phyloP scores from a whole-genome alignment of 306 rosid species.

The Argentina anserina region DNA sequence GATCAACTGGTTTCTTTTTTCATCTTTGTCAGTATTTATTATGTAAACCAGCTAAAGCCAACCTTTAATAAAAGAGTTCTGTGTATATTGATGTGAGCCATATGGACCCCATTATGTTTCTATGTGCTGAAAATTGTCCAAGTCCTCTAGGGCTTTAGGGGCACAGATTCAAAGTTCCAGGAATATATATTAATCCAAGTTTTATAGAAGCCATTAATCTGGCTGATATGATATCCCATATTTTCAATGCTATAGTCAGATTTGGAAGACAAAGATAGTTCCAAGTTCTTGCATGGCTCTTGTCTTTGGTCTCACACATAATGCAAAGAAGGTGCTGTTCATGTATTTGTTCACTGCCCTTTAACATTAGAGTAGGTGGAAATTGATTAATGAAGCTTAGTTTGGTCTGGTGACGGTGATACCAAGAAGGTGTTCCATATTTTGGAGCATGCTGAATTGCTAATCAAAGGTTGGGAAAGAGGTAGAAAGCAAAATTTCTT shows the following conservation, averaged over 20 bases:
- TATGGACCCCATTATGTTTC: neutral
- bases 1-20: neutral
- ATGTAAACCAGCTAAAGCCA: neutral
- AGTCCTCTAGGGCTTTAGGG: neutral
- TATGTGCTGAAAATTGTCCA: neutral
- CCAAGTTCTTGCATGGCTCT: neutral
- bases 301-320: neutral
- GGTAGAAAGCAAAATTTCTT: neutral
- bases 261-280: neutral
- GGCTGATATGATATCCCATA: neutral
- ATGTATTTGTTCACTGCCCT: neutral
- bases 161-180: neutral
- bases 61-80: neutral
- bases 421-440: neutral
- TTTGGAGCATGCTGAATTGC: constrained; percentile 1
- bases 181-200: neutral
- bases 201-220: neutral
- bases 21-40: neutral
- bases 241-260: neutral
- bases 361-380: neutral
- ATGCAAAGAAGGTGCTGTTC: neutral
- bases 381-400: neutral
- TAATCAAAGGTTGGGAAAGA: neutral
- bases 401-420: neutral
- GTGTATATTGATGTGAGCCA: neutral